phyloP scores from a whole-genome alignment of 768 basidiomycete species.

The Rhizopogon vesiculosus region DNA sequence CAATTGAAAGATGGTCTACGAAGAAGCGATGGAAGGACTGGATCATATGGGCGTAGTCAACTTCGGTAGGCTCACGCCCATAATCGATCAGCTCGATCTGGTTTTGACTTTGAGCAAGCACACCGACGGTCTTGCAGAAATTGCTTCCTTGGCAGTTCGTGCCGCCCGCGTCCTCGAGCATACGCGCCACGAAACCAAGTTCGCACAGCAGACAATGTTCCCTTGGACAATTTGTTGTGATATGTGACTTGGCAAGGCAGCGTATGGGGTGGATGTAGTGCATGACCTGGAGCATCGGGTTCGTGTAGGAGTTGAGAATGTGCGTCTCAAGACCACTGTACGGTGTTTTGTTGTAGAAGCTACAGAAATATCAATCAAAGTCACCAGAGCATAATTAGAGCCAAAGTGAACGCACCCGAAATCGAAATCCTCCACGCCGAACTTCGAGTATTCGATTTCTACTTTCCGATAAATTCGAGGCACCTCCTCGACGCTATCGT shows the following conservation, averaged over 20 bases:
- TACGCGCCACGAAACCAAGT: conserved; percentile 87
- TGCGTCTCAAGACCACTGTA: conserved; percentile 95
- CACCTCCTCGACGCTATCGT: conserved; percentile 53
- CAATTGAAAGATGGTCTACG: conserved; percentile 75
- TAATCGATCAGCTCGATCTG: conserved; percentile 89
- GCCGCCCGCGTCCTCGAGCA: conserved; percentile 93
- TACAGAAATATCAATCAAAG: conserved; percentile 22
- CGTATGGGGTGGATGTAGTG: conserved; percentile 81
- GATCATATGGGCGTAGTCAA: conserved; percentile 84
- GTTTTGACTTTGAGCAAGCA: conserved; percentile 84
- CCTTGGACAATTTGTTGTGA: conserved; percentile 78
- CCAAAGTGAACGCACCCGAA: conserved; percentile 61
- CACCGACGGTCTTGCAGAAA: conserved; percentile 91
- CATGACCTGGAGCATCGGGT: conserved; percentile 84
- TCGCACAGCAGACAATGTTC: conserved; percentile 96
- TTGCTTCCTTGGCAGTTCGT: conserved; percentile 96
- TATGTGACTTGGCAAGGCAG: conserved; percentile 84
- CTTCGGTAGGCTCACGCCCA: conserved; percentile 65
- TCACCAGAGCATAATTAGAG: not conserved
- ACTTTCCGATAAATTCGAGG: conserved; percentile 86
- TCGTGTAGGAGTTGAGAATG: conserved; percentile 96
- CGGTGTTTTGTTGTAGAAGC: conserved; percentile 90
- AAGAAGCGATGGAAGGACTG: conserved; percentile 95
- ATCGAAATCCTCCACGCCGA: conserved; percentile 98
- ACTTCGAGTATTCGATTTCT: conserved; percentile 97